phyloP scores from a whole-genome alignment of 352 stramenopile species.

The Globisporangium perplexum region DNA sequence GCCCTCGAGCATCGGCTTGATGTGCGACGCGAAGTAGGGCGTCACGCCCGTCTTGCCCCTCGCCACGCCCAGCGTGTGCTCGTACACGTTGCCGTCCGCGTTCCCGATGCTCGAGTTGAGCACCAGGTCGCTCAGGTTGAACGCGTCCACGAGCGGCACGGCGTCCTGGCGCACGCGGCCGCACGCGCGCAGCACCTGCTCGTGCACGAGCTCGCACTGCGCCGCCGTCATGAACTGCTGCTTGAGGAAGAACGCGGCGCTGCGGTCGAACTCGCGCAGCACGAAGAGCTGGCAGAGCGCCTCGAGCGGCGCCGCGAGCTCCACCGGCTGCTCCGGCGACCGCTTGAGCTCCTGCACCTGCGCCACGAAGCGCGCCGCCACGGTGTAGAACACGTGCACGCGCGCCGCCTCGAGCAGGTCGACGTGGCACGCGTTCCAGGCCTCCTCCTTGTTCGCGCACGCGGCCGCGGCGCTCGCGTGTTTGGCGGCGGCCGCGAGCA shows the following conservation, averaged over 20 bases:
- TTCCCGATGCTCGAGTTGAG: constrained; percentile 64
- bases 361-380: constrained; percentile 50
- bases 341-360: constrained; percentile 40
- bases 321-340: constrained; percentile 2
- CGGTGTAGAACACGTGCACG: constrained; percentile 75
- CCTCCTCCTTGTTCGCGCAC: constrained; percentile 25
- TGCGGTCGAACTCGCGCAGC: constrained; percentile 59
- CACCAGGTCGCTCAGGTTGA: constrained; percentile 65
- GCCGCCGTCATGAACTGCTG: constrained; percentile 46
- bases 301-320: constrained; percentile 46
- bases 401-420: constrained; percentile 65
- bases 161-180: constrained; percentile 43
- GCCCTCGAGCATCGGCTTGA: constrained; percentile 62
- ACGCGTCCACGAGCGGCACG: constrained; percentile 67
- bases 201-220: constrained; percentile 46
- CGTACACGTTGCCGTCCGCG: constrained; percentile 70
- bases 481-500: constrained; percentile 33
- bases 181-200: constrained; percentile 36
- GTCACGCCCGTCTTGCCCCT: constrained; percentile 28
- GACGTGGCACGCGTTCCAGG: constrained; percentile 67
- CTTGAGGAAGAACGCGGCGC: constrained; percentile 49
- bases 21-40: constrained; percentile 46
- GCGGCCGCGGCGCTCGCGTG: constrained; percentile 19
- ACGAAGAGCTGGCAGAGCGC: constrained; percentile 74
- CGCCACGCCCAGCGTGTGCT: constrained; percentile 44